Evolutionary conservation across 2,329 filamentous ascomycete genomes (phyloP), one percentile per base, ranked within the genome.

Genomic region (Dothideomycetes sp.): DNA sequence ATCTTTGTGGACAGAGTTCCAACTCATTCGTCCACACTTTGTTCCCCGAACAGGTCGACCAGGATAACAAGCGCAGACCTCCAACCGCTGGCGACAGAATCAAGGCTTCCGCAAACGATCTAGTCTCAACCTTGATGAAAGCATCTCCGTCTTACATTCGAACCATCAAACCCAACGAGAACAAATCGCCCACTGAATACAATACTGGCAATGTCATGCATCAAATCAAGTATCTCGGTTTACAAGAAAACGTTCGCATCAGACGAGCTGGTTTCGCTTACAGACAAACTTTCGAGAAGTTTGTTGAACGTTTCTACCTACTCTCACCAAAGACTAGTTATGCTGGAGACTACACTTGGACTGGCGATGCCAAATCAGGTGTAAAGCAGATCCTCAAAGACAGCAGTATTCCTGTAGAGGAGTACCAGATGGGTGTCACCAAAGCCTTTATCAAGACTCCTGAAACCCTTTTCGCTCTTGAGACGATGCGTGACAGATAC

Each of bases 201-300:
- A 95, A 94, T 53, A 74, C 76, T 15, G 78, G 80, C 20, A 96
- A 96, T 53, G 91, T 98, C 15, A 72, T 96, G 54, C 91, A 98
- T 71, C 91, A 98, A 61, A 86, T 96, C 73, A 96, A 98, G 60
- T 98, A 98, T 55, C 81, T 98, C 11, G 91, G 91, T 77, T 70
- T 98, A n/a, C 89, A 96, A 61, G 91, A 98, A 65, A 98, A 98
- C 72, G 91, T 98, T 28, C 83, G 91, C 32, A 98, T 98, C 62
- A 82, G 91, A 51, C 79, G 91, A 59, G 91, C 91, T 47, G 91
- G 91, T 45, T 98, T 98, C 55, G 91, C 91, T 2, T 96, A 94
- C 56, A 84, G 91, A 60, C 89, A 96, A 57, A 87, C 86, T 0
- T 98, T 94, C 54, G 91, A 96, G 57, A 96, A 95, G 59, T 98